Evolutionary conservation across 805 yeast species (phyloP), one percentile per base, ranked within the genome.

Genomic region (Novakomyces olei): DNA sequence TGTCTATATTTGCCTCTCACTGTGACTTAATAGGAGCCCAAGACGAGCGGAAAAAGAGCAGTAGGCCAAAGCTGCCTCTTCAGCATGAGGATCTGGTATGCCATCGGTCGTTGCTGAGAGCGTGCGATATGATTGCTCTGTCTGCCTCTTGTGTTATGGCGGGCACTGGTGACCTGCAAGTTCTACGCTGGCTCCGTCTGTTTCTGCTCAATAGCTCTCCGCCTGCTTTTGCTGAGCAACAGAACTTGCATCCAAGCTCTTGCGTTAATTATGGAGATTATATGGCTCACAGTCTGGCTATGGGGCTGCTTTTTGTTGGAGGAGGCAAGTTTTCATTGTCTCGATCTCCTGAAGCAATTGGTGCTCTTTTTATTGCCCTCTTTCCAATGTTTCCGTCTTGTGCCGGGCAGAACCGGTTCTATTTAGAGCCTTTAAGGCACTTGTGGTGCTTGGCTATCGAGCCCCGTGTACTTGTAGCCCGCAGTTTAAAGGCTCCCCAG

Each of bases 301-400:
- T 88, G 25, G 99, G 99, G 2, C 69, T 85, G 43, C 55, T 85
- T 34, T 83, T 85, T 46, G 50, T 88, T 24, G 94, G 94, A 0
- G 88, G 93, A 1, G 94, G 96, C 0, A 94, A 80, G 48, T 80
- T 69, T 49, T 81, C 92, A 0, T 65, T 88, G 36, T 61, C 67
- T 25, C 63, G 52, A 5, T 65, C 75, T 3, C 63, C 67, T 35
- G 57, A 74, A 44, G 68, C 79, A 2, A 55, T 72, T 34, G 92
- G 83, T 0, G 50, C 73, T 2, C 58, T 88, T 42, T 53, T 80
- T 1, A 64, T 79, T 0, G 63, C 94, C 0, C 57, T 77, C n/a
- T 70, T 79, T 41, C 95, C 95, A 2, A 58, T 72, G 2, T 72
- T 69, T 38, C 74, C 80, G 2, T 34, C 41, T 6, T 38, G 38